Evolutionary conservation across 2,329 filamentous ascomycete genomes (phyloP).

Genomic region (Hymenoscyphus occultus): DNA sequence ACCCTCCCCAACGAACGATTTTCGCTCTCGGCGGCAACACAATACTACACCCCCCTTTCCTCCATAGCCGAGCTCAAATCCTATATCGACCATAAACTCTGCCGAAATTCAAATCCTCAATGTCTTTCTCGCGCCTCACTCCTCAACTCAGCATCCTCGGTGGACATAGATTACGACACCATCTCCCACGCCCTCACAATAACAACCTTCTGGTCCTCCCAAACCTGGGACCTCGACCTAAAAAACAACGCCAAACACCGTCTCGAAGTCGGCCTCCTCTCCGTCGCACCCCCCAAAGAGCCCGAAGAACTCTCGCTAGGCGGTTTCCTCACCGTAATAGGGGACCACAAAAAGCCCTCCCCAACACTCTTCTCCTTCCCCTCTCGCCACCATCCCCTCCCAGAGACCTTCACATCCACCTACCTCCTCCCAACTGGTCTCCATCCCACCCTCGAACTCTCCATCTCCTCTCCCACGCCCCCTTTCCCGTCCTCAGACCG

Average conservation of each 20-base stretch:
- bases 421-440: conserved; percentile 75
- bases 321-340: conserved; percentile 75
- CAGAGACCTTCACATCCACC: conserved; percentile 55
- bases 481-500: conserved; percentile 49
- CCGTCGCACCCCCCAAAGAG: conserved; percentile 60
- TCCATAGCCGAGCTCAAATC: conserved; percentile 52
- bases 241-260: conserved; percentile 44
- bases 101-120: conserved; percentile 42
- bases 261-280: conserved; percentile 79
- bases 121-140: conserved; percentile 50
- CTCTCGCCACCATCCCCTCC: conserved; percentile 65
- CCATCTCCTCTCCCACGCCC: conserved; percentile 49
- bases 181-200: conserved; percentile 63
- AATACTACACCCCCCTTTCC: conserved; percentile 68
- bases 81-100: conserved; percentile 53
- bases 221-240: conserved; percentile 27
- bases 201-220: conserved; percentile 60
- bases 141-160: conserved; percentile 53
- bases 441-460: conserved; percentile 75
- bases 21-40: conserved; percentile 59
- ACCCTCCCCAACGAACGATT: conserved; percentile 58
- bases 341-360: conserved; percentile 68
- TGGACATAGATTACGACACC: conserved; percentile 77
- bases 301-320: conserved; percentile 73
- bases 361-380: conserved; percentile 81